These are phyloP conservation scores for Dendrocalamus sinicus DNA, from an alignment of 176 grass and related monocot species.

Conservation along the genomic window DNA sequence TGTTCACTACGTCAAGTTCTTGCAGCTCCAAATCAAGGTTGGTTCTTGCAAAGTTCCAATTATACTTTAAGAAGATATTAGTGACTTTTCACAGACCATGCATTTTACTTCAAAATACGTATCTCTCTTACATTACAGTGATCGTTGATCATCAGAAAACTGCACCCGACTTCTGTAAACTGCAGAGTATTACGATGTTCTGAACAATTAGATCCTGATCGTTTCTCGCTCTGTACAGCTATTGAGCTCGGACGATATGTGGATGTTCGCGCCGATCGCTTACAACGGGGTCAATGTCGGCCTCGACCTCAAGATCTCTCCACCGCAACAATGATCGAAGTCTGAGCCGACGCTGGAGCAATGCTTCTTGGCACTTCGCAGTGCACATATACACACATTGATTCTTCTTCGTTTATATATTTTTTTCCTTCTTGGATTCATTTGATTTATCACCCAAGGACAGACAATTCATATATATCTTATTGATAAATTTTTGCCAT, in stretches of 20 bases:
- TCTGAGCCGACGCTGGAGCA: not conserved
- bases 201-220: not conserved
- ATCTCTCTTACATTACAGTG: not conserved
- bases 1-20: slow-evolving; percentile 83
- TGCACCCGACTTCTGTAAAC: not conserved
- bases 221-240: slow-evolving; percentile 47
- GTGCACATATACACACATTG: slow-evolving; percentile 10
- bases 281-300: slow-evolving; percentile 94
- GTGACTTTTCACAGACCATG: not conserved
- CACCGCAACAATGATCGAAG: slow-evolving; percentile 53
- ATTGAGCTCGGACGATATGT: slow-evolving; percentile 89
- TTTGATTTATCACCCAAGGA: slow-evolving; percentile 24
- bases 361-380: slow-evolving; percentile 24
- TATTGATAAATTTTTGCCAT: not conserved
- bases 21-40: slow-evolving; percentile 87
- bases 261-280: slow-evolving; percentile 95
- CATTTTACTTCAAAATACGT: not conserved
- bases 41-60: not conserved
- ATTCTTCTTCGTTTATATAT: not conserved
- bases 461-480: not conserved
- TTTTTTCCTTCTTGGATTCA: slow-evolving; percentile 25
- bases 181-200: not conserved
- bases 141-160: not conserved
- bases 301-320: slow-evolving; percentile 86
- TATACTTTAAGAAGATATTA: not conserved